A percentile compares a stretch with the other conserved stretches of the same genome.
phyloP scores from a whole-genome alignment of 2,329 filamentous ascomycete species.

The Claviceps cyperi region DNA sequence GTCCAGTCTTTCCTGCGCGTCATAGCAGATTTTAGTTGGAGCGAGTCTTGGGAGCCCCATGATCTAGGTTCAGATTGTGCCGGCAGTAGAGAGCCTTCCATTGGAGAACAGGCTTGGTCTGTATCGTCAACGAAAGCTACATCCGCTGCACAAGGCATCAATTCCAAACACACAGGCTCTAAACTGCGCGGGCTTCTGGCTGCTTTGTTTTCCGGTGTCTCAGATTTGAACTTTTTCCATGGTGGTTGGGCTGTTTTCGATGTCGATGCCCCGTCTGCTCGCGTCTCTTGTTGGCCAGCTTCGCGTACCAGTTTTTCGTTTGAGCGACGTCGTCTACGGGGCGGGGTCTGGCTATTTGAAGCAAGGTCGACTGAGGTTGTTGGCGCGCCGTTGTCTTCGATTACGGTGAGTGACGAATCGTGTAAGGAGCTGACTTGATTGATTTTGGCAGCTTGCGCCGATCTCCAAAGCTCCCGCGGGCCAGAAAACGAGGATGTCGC shows the following conservation, averaged over 20 bases:
- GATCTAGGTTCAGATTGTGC: neutral
- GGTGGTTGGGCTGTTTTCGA: slow-evolving; percentile 14
- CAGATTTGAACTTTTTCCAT: slow-evolving; percentile 22
- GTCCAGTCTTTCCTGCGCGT: slow-evolving; percentile 53
- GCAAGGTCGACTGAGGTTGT: slow-evolving; percentile 1
- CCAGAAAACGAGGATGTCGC: slow-evolving; percentile 26
- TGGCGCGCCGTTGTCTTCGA: slow-evolving; percentile 2
- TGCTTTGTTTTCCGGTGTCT: slow-evolving; percentile 1
- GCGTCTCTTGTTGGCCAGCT: neutral
- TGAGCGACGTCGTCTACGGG: neutral
- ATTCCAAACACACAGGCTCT: too few species aligned
- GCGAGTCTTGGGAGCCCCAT: slow-evolving; percentile 13
- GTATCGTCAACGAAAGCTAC: neutral
- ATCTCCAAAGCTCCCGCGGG: slow-evolving; percentile 23
- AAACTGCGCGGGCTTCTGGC: neutral
- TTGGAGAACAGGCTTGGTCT: neutral
- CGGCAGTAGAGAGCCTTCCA: neutral
- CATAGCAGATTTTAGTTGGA: slow-evolving; percentile 33
- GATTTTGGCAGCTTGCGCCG: slow-evolving; percentile 14
- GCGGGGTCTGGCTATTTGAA: neutral
- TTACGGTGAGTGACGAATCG: neutral
- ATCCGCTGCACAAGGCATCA: neutral
- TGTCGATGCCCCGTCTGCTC: neutral
- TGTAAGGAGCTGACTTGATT: neutral
- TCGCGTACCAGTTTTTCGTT: neutral